These are phyloP conservation scores for Solanum okadae DNA, from an alignment of 257 asterid genomes.

Conservation along the genomic window DNA sequence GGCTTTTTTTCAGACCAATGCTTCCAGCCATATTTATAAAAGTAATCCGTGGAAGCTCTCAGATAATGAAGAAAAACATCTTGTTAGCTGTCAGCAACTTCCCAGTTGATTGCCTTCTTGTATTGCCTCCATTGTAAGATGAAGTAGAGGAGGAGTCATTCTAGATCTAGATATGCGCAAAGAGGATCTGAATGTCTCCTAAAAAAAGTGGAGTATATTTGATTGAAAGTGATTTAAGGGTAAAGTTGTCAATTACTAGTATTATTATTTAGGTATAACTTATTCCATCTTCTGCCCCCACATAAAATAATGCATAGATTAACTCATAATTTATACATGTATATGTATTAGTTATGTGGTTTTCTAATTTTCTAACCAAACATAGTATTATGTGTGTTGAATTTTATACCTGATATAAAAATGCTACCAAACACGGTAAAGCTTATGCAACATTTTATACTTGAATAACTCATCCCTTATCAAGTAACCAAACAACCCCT, in stretches of 20 bases:
- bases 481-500: not conserved
- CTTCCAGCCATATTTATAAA: not conserved
- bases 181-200: not conserved
- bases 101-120: not conserved
- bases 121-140: not conserved
- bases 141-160: not conserved
- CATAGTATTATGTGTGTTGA: not conserved
- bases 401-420: not conserved
- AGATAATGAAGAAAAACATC: not conserved
- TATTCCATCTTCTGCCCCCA: not conserved
- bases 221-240: not conserved
- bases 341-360: not conserved
- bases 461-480: not conserved
- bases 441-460: not conserved
- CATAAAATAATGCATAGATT: not conserved
- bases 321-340: not conserved
- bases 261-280: not conserved
- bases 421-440: not conserved
- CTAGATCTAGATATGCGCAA: not conserved
- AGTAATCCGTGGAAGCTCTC: not conserved
- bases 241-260: not conserved
- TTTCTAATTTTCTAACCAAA: not conserved
- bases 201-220: not conserved
- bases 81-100: not conserved
- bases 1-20: not conserved